phyloP scores from a whole-genome alignment of 2,329 filamentous ascomycete species.

The Trematosphaeria pertusa region DNA sequence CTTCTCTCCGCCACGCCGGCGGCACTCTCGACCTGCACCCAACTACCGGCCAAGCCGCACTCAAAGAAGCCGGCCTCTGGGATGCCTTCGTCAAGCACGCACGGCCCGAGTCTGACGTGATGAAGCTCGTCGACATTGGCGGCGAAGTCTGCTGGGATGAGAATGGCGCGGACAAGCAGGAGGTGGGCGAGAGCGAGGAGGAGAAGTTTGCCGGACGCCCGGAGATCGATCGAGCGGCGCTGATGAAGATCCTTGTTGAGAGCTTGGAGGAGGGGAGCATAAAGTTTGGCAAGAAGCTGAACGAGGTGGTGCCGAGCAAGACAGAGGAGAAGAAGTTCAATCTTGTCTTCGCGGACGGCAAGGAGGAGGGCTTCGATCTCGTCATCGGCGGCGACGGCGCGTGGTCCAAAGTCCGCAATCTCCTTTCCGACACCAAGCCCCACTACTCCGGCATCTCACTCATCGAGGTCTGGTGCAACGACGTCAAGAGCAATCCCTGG shows the following conservation, averaged over 20 bases:
- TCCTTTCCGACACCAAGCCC: constrained; percentile 48
- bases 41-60: constrained; percentile 57
- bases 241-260: constrained; percentile 49
- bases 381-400: constrained; percentile 59
- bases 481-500: constrained; percentile 51
- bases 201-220: constrained; percentile 33
- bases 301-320: constrained; percentile 36
- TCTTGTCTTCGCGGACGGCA: constrained; percentile 40
- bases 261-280: constrained; percentile 54
- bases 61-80: constrained; percentile 59
- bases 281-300: constrained; percentile 40
- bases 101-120: constrained; percentile 60
- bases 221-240: constrained; percentile 60
- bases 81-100: constrained; percentile 59
- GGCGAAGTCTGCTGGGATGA: constrained; percentile 41
- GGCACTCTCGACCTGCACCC: constrained; percentile 61
- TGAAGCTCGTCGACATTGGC: constrained; percentile 54
- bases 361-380: constrained; percentile 50
- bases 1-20: constrained; percentile 43
- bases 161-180: constrained; percentile 42
- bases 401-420: constrained; percentile 49
- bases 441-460: constrained; percentile 56
- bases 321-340: constrained; percentile 21
- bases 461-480: constrained; percentile 54
- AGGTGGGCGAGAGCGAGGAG: constrained; percentile 48